Percentiles rank a stretch among this genome's conserved stretches.
These are phyloP conservation scores for Cordyceps militaris DNA, from an alignment of 2,329 filamentous ascomycete genomes.

Conservation along the genomic window DNA sequence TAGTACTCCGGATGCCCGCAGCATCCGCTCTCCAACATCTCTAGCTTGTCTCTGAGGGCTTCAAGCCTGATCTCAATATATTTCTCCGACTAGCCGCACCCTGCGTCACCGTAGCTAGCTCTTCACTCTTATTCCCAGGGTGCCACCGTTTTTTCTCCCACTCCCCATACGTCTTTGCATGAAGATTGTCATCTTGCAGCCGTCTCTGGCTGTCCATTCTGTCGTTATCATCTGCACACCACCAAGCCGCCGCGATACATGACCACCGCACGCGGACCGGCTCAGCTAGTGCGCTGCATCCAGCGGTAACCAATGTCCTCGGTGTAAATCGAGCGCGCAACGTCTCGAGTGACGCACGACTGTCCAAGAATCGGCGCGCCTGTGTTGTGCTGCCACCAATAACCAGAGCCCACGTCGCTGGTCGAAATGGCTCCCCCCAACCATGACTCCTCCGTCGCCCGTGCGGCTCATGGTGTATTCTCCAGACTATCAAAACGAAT, in stretches of 20 bases:
- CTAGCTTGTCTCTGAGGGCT: slow-evolving; percentile 1
- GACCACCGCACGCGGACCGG: background rate
- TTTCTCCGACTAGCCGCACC: slow-evolving; percentile 3
- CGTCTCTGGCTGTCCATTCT: background rate
- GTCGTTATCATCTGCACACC: background rate
- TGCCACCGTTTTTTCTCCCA: background rate
- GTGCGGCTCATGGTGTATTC: slow-evolving; percentile 18
- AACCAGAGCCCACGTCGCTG: background rate
- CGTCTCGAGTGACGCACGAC: background rate
- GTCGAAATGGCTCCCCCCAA: slow-evolving; percentile 1
- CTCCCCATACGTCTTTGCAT: background rate
- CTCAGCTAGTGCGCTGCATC: background rate
- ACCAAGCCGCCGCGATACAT: background rate
- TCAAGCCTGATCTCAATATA: slow-evolving; percentile 5
- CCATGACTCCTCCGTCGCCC: background rate
- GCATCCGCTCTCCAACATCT: background rate
- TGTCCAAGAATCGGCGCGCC: background rate
- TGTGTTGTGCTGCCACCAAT: background rate
- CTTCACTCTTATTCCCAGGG: background rate
- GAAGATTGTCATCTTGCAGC: background rate
- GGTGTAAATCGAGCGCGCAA: background rate
- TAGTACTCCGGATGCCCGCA: background rate
- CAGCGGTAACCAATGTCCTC: background rate
- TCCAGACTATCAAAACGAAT: slow-evolving; percentile 47
- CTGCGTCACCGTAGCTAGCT: background rate